Evolutionary conservation across 106 monocot species (phyloP), one percentile per base, ranked within the genome.

Genomic region (Chionographis japonica): DNA sequence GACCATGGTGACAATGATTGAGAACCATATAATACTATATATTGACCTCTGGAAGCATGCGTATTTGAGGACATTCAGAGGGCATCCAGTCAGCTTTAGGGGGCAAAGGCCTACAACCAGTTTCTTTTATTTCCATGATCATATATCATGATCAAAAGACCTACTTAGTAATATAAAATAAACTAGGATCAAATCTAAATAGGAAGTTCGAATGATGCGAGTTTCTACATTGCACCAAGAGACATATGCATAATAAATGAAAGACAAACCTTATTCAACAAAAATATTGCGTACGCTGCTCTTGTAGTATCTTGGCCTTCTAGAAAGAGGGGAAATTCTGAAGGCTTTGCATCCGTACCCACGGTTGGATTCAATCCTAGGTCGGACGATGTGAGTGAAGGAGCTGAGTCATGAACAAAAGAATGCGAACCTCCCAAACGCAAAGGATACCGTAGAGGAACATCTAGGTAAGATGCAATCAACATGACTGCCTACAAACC

Each of bases 301-400:
- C 83, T 85, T 18, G 98, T 99, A 43, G 87, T 77, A 62, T 99
- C 93, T 63, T 93, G 98, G n/a, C 87, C 90, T 68, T 99, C 98
- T 39, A 90, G 66, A 75, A 93, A 99, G 8, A 99, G 83, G 27
- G 93, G 93, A 64, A 99, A 99, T 41, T 99, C 90, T 50, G 76
- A 72, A 39, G 89, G 75, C 72, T 72, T 80, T 43, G 76, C 16
- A 70, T 17, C 71, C 40, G 52, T 18, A 38, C 54, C 65, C 36
- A 43, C 42, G 36, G 42, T 61, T 52, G 73, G 53, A 78, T 19
- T 82, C 63, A 54, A 70, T 38, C 63, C 40, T 17, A 46, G 77
- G 40, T 85, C 80, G 71, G 80, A 74, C 16, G 85, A 59, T 51
- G 74, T 8, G n/a, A 65, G 60, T 68, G 74, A 87, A 57, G 92